A percentile compares a stretch with the other conserved stretches of the same genome.
phyloP scores from a whole-genome alignment of 176 grass and related monocot genomes.

The Puya raimondii region DNA sequence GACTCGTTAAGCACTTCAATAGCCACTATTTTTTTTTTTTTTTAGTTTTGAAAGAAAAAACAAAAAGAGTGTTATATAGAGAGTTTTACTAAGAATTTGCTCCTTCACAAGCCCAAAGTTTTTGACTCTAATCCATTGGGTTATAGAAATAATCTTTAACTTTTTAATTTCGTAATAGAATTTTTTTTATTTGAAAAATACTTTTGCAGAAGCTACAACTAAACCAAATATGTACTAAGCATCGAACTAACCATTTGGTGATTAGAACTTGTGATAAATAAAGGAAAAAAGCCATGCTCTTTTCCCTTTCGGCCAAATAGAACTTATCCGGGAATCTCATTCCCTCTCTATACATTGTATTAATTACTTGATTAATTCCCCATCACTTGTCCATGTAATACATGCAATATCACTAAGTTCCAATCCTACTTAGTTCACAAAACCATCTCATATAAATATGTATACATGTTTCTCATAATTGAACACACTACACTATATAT shows the following conservation, averaged over 20 bases:
- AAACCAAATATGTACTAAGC: too few relatives aligned
- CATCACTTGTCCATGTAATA: background rate
- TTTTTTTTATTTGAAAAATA: too few relatives aligned
- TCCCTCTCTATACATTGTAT: background rate
- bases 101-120: background rate
- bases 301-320: too few relatives aligned
- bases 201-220: too few relatives aligned
- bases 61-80: too few relatives aligned
- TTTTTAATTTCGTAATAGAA: too few relatives aligned
- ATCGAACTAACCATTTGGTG: too few relatives aligned
- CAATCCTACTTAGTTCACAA: constrained; percentile 26
- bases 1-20: too few relatives aligned
- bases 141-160: too few relatives aligned
- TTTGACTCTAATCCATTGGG: background rate
- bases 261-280: too few relatives aligned
- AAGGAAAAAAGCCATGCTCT: too few relatives aligned
- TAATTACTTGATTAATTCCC: background rate
- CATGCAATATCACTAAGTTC: constrained; percentile 11
- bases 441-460: constrained; percentile 15
- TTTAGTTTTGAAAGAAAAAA: background rate
- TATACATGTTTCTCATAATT: constrained; percentile 1
- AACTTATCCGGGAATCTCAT: background rate
- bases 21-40: background rate
- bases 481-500: constrained; percentile 1
- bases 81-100: background rate